Evolutionary conservation across 441 rosid genomes (phyloP).

Genomic region (Biscutella laevigata): DNA sequence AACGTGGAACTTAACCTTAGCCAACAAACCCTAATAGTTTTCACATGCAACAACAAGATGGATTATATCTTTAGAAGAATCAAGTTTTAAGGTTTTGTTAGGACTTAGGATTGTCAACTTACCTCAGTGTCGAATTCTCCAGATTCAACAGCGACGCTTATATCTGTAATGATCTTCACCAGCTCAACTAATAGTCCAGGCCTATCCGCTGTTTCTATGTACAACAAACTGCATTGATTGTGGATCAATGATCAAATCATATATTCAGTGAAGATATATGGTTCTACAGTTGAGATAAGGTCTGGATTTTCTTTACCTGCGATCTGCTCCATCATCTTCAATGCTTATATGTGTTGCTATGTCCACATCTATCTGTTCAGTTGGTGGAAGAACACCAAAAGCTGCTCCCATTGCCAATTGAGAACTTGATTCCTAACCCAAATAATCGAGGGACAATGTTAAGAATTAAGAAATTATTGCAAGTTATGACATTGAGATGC

Average conservation of each 20-base stretch:
- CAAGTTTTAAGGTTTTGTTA: not conserved
- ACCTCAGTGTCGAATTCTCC: conserved; percentile 99
- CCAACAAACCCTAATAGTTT: conserved; percentile 70
- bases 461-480: not conserved
- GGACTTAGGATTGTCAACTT: not conserved
- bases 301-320: conserved; percentile 46
- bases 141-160: conserved; percentile 66
- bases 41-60: conserved; percentile 1
- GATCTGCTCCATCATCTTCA: conserved; percentile 60
- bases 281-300: not conserved
- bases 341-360: conserved; percentile 70
- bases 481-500: not conserved
- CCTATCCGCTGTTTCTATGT: conserved; percentile 83
- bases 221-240: conserved; percentile 57
- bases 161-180: conserved; percentile 68
- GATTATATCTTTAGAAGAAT: not conserved
- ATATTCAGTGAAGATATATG: not conserved
- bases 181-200: conserved; percentile 92
- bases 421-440: conserved; percentile 83
- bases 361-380: conserved; percentile 66
- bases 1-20: conserved; percentile 92
- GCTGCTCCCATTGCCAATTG: conserved; percentile 91
- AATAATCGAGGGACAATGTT: conserved; percentile 17
- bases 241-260: conserved; percentile 2
- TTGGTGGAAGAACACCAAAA: conserved; percentile 77